phyloP scores from a whole-genome alignment of 2,329 filamentous ascomycete species.

The Trichoderma sp. region DNA sequence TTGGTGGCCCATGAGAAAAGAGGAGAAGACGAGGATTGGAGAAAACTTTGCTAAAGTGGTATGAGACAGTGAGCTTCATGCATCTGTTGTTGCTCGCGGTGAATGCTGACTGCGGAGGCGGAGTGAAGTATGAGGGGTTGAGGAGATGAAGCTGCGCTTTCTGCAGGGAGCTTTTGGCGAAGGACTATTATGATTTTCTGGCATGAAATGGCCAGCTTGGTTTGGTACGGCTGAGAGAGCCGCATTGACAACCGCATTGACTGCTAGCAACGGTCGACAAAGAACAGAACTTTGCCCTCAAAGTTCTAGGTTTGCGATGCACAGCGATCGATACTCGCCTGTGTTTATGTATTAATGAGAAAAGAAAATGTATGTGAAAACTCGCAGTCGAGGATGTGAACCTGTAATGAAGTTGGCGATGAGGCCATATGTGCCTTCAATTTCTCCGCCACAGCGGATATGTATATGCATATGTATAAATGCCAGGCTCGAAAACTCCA shows the following conservation, averaged over 20 bases:
- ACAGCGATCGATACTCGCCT: background rate
- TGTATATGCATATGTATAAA: background rate
- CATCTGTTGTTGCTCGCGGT: background rate
- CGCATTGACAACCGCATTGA: too few relatives aligned
- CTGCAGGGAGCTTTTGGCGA: background rate
- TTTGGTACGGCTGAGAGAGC: background rate
- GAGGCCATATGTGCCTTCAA: background rate
- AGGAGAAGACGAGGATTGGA: background rate
- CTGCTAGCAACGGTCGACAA: background rate
- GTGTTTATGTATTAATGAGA: background rate
- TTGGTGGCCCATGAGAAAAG: constrained; percentile 26
- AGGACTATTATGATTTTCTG: background rate
- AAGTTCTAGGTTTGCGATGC: background rate
- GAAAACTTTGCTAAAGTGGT: background rate
- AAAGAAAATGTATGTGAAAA: background rate
- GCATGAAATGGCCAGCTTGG: background rate
- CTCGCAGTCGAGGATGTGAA: background rate
- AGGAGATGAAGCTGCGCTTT: background rate
- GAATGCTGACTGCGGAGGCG: background rate
- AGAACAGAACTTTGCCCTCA: background rate
- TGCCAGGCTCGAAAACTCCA: background rate
- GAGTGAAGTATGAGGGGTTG: background rate
- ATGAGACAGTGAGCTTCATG: background rate
- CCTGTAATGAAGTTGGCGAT: background rate
- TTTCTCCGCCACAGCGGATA: background rate